Evolutionary conservation across 108 stramenopile species (phyloP), one percentile per base, ranked within the genome.

Genomic region (Cyclotella atomus): DNA sequence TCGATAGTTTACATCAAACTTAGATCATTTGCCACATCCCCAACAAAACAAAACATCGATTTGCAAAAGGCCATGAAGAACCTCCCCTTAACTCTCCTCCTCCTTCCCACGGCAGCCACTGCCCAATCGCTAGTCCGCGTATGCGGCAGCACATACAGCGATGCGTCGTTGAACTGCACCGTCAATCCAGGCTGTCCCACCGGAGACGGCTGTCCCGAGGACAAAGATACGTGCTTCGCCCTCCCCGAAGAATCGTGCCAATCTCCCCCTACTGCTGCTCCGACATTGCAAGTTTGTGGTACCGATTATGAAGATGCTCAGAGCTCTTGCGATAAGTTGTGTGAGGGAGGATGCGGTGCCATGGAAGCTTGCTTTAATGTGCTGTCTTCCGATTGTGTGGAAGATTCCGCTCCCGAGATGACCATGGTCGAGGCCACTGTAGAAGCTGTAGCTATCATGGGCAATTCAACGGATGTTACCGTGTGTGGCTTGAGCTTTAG

Each of bases 181-280:
- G 27, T 53, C 15, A 74, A 65, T 43, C 60, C 63, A 10, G 15
- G 28, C 27, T 74, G 73, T 34, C 64, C 43, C 16, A 43, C 20
- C 21, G 73, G 73, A 6, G 73, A 74, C 25, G 73, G 73, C 52
- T 74, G 73, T 21, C 55, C 64, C 2, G 1, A 55, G 0, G 55
- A 57, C 8, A 29, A 56, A n/a, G 29, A 25, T 24, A 65, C 38
- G 0, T 74, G 73, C 55, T 74, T 65, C 30, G 34, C 54, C 19
- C 27, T 74, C 1, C 73, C 73, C 3, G 54, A 65, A 1, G 20
- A 52, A 14, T 1, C 16, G 5, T 74, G 73, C 20, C 38, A 46
- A 16, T 15, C 38, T 17, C 21, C 50, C 30, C 41, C 55, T 19
- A 30, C 52, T 9, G 38, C 38, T 27, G 32, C 56, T 9, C 33